A percentile compares a stretch with the other conserved stretches of the same genome.
Evolutionary conservation across 1,284 basidiomycete species (phyloP).

Genomic region (Kalmanozyma brasiliensis): DNA sequence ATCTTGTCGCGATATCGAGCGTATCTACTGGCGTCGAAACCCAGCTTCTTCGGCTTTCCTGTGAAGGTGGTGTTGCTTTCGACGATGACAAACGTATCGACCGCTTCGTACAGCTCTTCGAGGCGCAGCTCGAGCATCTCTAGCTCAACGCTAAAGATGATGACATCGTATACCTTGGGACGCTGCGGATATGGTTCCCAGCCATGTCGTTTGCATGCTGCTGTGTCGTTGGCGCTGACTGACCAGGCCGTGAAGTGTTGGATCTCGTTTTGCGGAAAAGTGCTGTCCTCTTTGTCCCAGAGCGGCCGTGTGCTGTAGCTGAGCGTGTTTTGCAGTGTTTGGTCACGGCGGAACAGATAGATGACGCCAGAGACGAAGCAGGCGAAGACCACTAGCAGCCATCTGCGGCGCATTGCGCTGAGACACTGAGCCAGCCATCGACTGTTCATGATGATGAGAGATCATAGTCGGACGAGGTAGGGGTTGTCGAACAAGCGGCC

Average conservation of each 20-base stretch:
- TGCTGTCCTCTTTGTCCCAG: conserved; percentile 71
- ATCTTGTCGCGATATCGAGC: conserved; percentile 19
- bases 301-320: conserved; percentile 75
- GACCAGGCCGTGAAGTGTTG: conserved; percentile 75
- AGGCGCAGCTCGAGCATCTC: conserved; percentile 78
- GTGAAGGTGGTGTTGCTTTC: conserved; percentile 72
- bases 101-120: conserved; percentile 75
- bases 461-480: too few relatives aligned
- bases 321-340: conserved; percentile 40
- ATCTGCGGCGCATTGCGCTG: conserved; percentile 9
- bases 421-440: too few relatives aligned
- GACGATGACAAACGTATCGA: conserved; percentile 76
- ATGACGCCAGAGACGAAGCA: conserved; percentile 6
- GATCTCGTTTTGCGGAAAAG: conserved; percentile 67
- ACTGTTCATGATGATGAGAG: too few relatives aligned
- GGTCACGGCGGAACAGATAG: conserved; percentile 26
- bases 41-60: conserved; percentile 30
- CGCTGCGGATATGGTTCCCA: conserved; percentile 68
- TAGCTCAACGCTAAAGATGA: conserved; percentile 72
- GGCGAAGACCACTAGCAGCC: conserved; percentile 8
- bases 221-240: conserved; percentile 70
- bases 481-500: too few relatives aligned
- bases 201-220: conserved; percentile 73
- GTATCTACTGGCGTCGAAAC: conserved; percentile 13
- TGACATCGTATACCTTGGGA: conserved; percentile 30